Evolutionary conservation across 2,329 filamentous ascomycete genomes (phyloP), one percentile per base, ranked within the genome.

Genomic region (Ceratocystis lukuohia): DNA sequence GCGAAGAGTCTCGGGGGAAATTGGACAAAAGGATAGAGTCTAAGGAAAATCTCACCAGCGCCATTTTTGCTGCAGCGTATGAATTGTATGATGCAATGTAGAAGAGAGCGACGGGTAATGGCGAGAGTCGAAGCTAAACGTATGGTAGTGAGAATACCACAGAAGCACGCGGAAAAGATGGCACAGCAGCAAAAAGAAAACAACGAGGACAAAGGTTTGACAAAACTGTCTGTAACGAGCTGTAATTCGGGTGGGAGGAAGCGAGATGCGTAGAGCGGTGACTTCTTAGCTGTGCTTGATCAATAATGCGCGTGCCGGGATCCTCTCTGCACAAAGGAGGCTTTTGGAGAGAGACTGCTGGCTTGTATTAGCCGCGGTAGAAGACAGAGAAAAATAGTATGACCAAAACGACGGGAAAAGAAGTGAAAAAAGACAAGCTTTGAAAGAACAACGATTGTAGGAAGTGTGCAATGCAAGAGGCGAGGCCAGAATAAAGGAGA

Each of bases 301-400:
- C 28, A 30, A 59, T 59, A 30, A 59, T 59, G 56, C 56, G 56
- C 56, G 56, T 59, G 56, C 28, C 56, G 56, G 28, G 28, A 37
- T 59, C 28, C 25, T 33, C 56, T 59, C 25, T 59, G 56, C 28
- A 59, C 56, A n/a, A 37, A 57, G 48, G 48, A 25, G 48, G 46
- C 37, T 15, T 41, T 41, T n/a, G 46, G 46, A 22, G n/a, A 48
- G 46, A 48, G 46, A 22, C 20, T 8, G 12, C 20, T 8, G 12
- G 12, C 56, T 59, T 37, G 22, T 64, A 56, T 57, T 64, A 64
- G 30, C 62, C 62, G 62, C 62, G 62, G 46, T 15, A 64, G 62
- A 57, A 57, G 25, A 50, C 41, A n/a, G 37, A n/a, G 37, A n/a
- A 10, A 25, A 59, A 22, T 17, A n/a, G 3, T 3, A n/a, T 53